A percentile compares a stretch with the other conserved stretches of the same genome.
These are phyloP conservation scores for Linum tenue DNA, from an alignment of 345 rosid species.

Conservation along the genomic window DNA sequence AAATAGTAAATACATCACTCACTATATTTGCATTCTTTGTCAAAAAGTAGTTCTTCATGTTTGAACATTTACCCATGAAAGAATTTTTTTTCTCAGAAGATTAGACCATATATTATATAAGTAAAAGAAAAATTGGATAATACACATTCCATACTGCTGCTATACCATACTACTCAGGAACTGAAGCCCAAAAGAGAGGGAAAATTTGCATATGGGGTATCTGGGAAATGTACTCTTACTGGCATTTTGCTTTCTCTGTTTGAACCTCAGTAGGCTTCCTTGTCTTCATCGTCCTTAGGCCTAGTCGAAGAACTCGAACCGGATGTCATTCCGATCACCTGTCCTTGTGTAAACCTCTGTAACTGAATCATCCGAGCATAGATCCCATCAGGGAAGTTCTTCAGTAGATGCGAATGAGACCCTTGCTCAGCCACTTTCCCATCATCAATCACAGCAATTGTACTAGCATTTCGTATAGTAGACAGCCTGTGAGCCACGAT, in stretches of 20 bases:
- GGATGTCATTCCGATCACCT: conserved; percentile 76
- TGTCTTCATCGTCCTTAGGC: conserved; percentile 56
- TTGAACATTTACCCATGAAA: background rate
- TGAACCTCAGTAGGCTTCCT: conserved; percentile 21
- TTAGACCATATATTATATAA: background rate
- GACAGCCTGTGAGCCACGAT: conserved; percentile 85
- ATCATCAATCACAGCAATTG: conserved; percentile 82
- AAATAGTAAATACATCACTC: background rate
- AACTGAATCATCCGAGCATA: conserved; percentile 92
- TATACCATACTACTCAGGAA: background rate
- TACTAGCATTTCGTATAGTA: conserved; percentile 80
- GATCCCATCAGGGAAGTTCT: conserved; percentile 74
- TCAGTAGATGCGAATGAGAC: conserved; percentile 71
- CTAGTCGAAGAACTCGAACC: conserved; percentile 67
- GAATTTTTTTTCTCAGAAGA: background rate
- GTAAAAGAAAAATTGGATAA: background rate
- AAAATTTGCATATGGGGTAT: too few relatives aligned
- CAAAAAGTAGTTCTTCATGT: background rate
- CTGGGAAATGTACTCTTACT: background rate
- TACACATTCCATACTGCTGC: background rate
- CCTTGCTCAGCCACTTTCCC: conserved; percentile 96
- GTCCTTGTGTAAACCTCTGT: conserved; percentile 80
- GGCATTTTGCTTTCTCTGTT: background rate
- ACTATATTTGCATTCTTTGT: background rate
- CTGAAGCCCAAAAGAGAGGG: too few relatives aligned